phyloP scores from a whole-genome alignment of 2,329 filamentous ascomycete species.

The Beauveria australis region DNA sequence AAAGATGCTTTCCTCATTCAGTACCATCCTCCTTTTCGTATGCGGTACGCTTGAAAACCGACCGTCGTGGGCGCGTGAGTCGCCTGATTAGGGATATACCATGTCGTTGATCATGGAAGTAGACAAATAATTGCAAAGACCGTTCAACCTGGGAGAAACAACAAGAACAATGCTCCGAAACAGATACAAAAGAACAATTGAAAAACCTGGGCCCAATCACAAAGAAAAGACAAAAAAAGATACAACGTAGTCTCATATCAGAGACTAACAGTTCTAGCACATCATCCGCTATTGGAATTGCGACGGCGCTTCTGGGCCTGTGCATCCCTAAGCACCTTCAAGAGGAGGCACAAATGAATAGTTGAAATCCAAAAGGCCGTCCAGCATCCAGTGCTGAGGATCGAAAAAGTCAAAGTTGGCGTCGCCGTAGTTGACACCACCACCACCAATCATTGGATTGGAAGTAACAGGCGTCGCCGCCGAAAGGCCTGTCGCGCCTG shows the following conservation, averaged over 20 bases:
- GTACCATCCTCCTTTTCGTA: not conserved
- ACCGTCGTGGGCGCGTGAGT: not conserved
- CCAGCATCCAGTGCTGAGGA: constrained; percentile 87
- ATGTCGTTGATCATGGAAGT: constrained; percentile 7
- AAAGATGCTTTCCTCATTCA: not conserved
- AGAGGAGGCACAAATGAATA: constrained; percentile 52
- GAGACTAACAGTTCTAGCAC: not conserved
- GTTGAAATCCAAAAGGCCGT: constrained; percentile 74
- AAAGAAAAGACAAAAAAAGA: not conserved
- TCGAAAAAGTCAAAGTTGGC: constrained; percentile 83
- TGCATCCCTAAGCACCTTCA: constrained; percentile 38
- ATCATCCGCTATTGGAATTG: not conserved
- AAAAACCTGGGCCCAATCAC: not conserved
- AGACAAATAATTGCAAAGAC: constrained; percentile 4
- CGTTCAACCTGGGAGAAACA: not conserved
- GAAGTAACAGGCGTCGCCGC: constrained; percentile 30
- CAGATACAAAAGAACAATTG: not conserved
- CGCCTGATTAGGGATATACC: constrained; percentile 6
- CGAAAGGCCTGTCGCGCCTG: constrained; percentile 36
- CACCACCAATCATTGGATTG: constrained; percentile 39
- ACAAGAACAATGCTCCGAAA: not conserved
- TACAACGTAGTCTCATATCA: not conserved
- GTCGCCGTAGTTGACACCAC: constrained; percentile 51
- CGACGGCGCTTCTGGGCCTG: not conserved
- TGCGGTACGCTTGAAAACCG: not conserved